A percentile compares a stretch with the other conserved stretches of the same genome.
These are phyloP conservation scores for Cladosporium sp. DNA, from an alignment of 2,329 filamentous ascomycete genomes.

Conservation along the genomic window DNA sequence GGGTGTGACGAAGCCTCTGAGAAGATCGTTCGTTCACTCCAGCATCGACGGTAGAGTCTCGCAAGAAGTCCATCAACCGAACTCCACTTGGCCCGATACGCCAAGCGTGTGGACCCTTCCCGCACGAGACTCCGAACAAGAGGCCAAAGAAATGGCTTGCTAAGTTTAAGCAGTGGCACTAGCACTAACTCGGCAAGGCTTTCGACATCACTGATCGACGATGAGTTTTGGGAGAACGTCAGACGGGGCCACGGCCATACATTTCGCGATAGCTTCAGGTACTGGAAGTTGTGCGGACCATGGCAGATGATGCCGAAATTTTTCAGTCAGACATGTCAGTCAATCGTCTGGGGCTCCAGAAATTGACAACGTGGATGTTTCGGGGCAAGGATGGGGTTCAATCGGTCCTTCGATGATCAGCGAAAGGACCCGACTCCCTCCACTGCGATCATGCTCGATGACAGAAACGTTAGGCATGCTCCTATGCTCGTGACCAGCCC, in stretches of 20 bases:
- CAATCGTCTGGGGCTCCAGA: slow-evolving; percentile 5
- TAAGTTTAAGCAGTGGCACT: slow-evolving; percentile 11
- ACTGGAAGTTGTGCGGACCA: not conserved
- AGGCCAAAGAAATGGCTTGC: slow-evolving; percentile 12
- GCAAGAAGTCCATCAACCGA: not conserved
- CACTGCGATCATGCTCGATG: not conserved
- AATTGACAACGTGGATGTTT: not conserved
- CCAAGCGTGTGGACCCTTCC: not conserved
- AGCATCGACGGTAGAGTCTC: slow-evolving; percentile 8
- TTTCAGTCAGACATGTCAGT: not conserved
- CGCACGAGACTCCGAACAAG: slow-evolving; percentile 7
- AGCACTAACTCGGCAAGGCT: slow-evolving; percentile 2
- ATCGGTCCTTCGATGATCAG: not conserved
- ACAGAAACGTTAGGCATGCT: not conserved
- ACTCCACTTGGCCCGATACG: slow-evolving; percentile 7
- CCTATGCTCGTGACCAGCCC: not conserved
- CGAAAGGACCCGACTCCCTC: not conserved
- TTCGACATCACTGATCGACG: slow-evolving; percentile 6
- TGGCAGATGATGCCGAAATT: not conserved
- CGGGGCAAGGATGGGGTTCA: slow-evolving; percentile 4
- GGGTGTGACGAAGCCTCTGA: slow-evolving; percentile 8
- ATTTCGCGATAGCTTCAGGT: not conserved
- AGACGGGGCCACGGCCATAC: not conserved
- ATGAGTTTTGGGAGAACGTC: not conserved
- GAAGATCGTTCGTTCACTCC: slow-evolving; percentile 9